Evolutionary conservation across 805 yeast genomes (phyloP).

Genomic region (Myxozyma neotropica): DNA sequence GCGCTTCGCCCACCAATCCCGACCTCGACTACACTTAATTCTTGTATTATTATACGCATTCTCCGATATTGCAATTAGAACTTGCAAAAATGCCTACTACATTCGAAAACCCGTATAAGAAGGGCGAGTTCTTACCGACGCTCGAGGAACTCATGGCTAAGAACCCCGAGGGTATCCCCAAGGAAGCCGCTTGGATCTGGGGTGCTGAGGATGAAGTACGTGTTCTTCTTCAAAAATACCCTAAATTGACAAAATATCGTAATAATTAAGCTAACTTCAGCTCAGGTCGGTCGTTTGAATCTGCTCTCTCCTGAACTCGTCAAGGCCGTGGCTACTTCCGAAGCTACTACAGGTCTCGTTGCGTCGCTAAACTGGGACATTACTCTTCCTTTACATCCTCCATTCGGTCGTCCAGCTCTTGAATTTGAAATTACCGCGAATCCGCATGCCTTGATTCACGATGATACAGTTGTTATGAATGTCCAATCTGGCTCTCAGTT

Average conservation of each 20-base stretch:
- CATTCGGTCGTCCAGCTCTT: constrained; percentile 36
- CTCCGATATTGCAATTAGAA: too few species aligned
- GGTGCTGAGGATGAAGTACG: constrained; percentile 36
- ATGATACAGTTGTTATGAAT: constrained; percentile 39
- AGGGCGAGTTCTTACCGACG: constrained; percentile 29
- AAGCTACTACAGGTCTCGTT: constrained; percentile 26
- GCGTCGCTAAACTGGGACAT: constrained; percentile 37
- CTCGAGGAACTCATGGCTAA: constrained; percentile 23
- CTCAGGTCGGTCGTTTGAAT: constrained; percentile 35
- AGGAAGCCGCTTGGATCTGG: constrained; percentile 39
- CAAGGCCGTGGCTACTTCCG: constrained; percentile 22
- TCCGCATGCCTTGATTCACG: constrained; percentile 31
- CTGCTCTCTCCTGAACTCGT: constrained; percentile 36
- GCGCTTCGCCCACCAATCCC: too few species aligned
- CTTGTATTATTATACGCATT: too few species aligned
- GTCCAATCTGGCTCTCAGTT: constrained; percentile 42
- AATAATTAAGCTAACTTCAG: neutral
- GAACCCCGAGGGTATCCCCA: constrained; percentile 28
- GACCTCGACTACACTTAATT: too few species aligned
- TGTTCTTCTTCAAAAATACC: neutral
- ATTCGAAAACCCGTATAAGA: constrained; percentile 15
- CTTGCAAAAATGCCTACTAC: constrained; percentile 15
- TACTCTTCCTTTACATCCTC: constrained; percentile 34
- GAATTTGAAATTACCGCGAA: constrained; percentile 15
- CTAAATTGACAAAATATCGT: neutral